Percentiles rank a stretch among this genome's conserved stretches.
Conservation (phyloP, 768 basidiomycete genomes). For the Chlorophyllum brunneum region DNA sequence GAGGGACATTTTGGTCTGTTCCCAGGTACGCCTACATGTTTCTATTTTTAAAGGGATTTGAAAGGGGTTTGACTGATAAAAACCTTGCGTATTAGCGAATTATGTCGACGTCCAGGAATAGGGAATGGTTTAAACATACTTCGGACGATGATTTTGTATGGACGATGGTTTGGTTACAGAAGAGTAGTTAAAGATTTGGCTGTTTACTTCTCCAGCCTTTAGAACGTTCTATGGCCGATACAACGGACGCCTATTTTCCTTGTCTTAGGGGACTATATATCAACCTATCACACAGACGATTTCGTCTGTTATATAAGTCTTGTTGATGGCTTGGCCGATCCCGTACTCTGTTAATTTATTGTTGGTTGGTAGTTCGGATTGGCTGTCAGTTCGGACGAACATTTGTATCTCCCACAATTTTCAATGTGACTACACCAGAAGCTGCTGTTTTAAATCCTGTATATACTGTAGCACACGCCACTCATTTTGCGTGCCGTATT, state of each 20-base stretch:
- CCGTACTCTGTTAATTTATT: too few relatives aligned
- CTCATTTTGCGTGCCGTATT: too few relatives aligned
- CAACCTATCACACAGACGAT: too few relatives aligned
- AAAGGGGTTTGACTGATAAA: background rate
- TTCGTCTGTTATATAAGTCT: too few relatives aligned
- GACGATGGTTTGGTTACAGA: background rate
- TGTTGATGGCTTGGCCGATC: too few relatives aligned
- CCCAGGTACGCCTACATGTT: slow-evolving; percentile 52
- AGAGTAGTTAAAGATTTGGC: background rate
- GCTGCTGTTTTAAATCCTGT: too few relatives aligned
- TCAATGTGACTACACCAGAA: too few relatives aligned
- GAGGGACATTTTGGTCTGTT: slow-evolving; percentile 64
- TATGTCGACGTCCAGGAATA: slow-evolving; percentile 35
- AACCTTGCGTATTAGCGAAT: slow-evolving; percentile 29
- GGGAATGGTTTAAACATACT: background rate
- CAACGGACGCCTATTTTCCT: background rate
- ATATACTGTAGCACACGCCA: too few relatives aligned
- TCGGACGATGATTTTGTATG: background rate
- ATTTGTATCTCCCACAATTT: too few relatives aligned
- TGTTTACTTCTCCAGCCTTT: background rate
- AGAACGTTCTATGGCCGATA: background rate
- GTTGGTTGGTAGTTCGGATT: too few relatives aligned
- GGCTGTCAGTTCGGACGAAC: too few relatives aligned
- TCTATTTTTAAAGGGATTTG: background rate
- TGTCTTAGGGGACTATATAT: too few relatives aligned